Evolutionary conservation across 169 alveolate species (phyloP).

Genomic region (Plasmodium knowlesi): DNA sequence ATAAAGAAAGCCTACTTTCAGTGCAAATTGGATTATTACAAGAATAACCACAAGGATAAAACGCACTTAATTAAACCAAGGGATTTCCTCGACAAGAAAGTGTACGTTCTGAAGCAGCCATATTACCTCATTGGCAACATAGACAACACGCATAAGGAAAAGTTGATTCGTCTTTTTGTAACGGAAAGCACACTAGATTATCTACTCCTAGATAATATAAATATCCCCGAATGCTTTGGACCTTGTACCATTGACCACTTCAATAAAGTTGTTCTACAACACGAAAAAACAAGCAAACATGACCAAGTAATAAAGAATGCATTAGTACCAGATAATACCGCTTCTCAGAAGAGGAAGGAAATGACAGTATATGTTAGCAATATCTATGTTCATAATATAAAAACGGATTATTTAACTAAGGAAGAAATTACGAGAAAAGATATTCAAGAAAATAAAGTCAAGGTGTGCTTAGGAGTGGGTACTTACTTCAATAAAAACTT

Average conservation of each 20-base stretch:
- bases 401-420: background rate
- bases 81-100: conserved; percentile 11
- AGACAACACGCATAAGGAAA: background rate
- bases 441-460: background rate
- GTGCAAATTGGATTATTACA: conserved; percentile 45
- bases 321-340: conserved; percentile 1
- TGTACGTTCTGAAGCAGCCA: conserved; percentile 53
- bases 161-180: conserved; percentile 11
- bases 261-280: conserved; percentile 5
- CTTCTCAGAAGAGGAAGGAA: conserved; percentile 1
- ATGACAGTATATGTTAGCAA: conserved; percentile 6
- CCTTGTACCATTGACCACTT: conserved; percentile 17
- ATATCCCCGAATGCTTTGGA: conserved; percentile 63
- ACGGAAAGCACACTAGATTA: conserved; percentile 34
- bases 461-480: conserved; percentile 32
- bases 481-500: conserved; percentile 6
- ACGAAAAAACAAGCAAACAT: background rate
- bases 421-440: conserved; percentile 15
- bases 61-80: conserved; percentile 24
- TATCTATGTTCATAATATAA: conserved; percentile 8
- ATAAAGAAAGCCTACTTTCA: conserved; percentile 22
- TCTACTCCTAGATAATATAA: conserved; percentile 21
- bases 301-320: background rate
- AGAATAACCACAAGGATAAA: conserved; percentile 8
- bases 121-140: conserved; percentile 41